Conservation (phyloP, 78 protist genomes). For the Protostelium mycophagum region DNA sequence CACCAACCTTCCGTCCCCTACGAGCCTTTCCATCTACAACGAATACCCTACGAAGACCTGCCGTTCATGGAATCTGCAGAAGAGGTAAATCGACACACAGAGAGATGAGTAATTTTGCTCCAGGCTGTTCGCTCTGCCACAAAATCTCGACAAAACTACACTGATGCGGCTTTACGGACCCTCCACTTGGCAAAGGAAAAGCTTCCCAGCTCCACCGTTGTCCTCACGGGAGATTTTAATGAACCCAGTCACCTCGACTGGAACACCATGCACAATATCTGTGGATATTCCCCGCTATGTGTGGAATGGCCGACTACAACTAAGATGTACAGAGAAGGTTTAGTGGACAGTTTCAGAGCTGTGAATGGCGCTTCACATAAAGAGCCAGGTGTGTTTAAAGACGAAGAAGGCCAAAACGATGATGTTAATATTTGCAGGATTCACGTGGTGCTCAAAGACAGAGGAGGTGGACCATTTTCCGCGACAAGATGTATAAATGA, state of each 20-base stretch:
- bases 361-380: neutral
- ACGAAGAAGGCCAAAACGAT: neutral
- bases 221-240: neutral
- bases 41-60: neutral
- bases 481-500: neutral
- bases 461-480: neutral
- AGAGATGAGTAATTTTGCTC: too few species aligned
- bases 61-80: neutral
- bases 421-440: neutral
- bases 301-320: neutral
- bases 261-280: neutral
- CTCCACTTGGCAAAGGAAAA: too few species aligned
- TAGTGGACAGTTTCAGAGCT: neutral
- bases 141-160: too few species aligned
- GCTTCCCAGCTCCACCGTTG: too few species aligned
- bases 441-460: neutral
- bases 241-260: neutral
- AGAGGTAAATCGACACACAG: too few species aligned
- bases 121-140: too few species aligned
- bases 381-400: neutral
- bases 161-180: too few species aligned
- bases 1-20: neutral
- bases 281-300: neutral
- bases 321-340: neutral
- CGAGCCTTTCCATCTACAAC: neutral